Evolutionary conservation across 2,329 filamentous ascomycete species (phyloP).

Genomic region (Penicillium sclerotiorum): DNA sequence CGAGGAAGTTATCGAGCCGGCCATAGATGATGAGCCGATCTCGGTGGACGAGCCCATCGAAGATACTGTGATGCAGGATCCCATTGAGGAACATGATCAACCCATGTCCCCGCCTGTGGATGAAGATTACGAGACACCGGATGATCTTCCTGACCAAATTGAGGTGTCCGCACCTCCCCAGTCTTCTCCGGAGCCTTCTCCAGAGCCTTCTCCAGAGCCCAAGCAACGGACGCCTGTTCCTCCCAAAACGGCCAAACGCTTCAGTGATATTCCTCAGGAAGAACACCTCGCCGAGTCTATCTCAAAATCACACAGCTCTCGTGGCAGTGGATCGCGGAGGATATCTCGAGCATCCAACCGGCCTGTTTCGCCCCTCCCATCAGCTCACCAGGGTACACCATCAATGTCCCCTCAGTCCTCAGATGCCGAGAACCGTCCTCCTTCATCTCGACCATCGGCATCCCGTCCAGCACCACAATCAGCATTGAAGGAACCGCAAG

Average conservation of each 20-base stretch:
- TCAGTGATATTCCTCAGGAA: conserved; percentile 41
- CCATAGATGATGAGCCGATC: conserved; percentile 5
- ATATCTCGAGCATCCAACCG: conserved; percentile 11
- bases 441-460: conserved; percentile 63
- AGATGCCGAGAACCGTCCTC: conserved; percentile 77
- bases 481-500: conserved; percentile 39
- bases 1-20: not conserved
- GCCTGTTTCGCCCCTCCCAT: conserved; percentile 31
- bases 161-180: conserved; percentile 18
- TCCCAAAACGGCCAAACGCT: conserved; percentile 40
- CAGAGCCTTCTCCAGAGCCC: conserved; percentile 15
- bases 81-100: not conserved
- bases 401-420: conserved; percentile 74
- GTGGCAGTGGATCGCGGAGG: conserved; percentile 13
- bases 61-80: conserved; percentile 5
- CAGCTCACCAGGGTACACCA: conserved; percentile 52
- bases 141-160: conserved; percentile 24
- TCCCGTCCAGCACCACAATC: conserved; percentile 42
- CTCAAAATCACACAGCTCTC: conserved; percentile 27
- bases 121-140: conserved; percentile 21
- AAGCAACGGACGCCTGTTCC: conserved; percentile 32
- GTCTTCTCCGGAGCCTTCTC: conserved; percentile 17
- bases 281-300: conserved; percentile 37
- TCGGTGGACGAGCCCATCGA: not conserved
- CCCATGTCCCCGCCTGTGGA: conserved; percentile 13